Evolutionary conservation across 2,329 filamentous ascomycete genomes (phyloP).

Genomic region (Pestalotiopsis sp.): DNA sequence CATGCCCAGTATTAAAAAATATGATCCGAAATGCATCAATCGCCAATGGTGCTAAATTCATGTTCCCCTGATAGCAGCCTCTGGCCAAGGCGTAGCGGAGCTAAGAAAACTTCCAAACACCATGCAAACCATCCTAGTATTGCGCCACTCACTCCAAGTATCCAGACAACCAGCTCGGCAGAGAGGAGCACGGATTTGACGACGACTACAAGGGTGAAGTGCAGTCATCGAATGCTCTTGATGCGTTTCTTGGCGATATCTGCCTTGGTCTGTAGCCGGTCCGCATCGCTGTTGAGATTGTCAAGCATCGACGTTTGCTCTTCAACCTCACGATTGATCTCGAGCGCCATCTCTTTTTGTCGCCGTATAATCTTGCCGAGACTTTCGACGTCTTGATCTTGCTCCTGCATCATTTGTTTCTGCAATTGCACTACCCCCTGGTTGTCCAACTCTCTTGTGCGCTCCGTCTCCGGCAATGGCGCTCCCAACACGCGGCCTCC

Average conservation of each 20-base stretch:
- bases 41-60: background rate
- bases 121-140: conserved; percentile 24
- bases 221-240: conserved; percentile 45
- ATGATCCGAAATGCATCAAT: conserved; percentile 1
- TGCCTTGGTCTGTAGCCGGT: conserved; percentile 69
- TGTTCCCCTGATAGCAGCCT: background rate
- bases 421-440: conserved; percentile 74
- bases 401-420: conserved; percentile 72
- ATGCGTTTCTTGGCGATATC: conserved; percentile 74
- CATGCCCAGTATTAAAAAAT: conserved; percentile 1
- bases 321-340: conserved; percentile 75
- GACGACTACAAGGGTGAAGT: conserved; percentile 16
- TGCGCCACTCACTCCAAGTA: conserved; percentile 20
- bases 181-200: conserved; percentile 20
- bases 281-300: conserved; percentile 67
- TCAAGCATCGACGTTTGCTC: conserved; percentile 73
- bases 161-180: conserved; percentile 20
- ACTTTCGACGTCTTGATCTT: conserved; percentile 73
- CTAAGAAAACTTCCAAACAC: conserved; percentile 21
- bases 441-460: conserved; percentile 78
- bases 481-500: conserved; percentile 72
- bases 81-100: conserved; percentile 17
- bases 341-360: conserved; percentile 77
- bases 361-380: conserved; percentile 70
- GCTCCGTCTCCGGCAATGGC: conserved; percentile 74